phyloP scores from a whole-genome alignment of 345 rosid genomes.

The Mallotus nudiflorus region DNA sequence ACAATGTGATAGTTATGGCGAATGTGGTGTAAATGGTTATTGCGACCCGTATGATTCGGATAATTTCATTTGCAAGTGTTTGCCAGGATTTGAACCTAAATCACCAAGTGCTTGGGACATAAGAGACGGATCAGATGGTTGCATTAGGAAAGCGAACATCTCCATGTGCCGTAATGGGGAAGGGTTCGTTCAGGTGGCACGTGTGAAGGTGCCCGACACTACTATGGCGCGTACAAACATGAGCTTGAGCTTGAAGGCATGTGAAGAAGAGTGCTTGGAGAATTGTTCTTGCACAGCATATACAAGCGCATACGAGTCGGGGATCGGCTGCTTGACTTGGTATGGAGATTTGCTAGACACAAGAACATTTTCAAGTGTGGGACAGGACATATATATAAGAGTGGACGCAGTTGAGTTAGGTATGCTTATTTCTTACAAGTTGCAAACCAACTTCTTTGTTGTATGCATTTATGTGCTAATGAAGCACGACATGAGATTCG shows the following conservation, averaged over 20 bases:
- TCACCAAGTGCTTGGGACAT: constrained; percentile 50
- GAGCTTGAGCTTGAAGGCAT: constrained; percentile 19
- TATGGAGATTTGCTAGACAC: constrained; percentile 31
- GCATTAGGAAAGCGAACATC: constrained; percentile 32
- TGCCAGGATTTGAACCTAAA: constrained; percentile 71
- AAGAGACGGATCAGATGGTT: constrained; percentile 56
- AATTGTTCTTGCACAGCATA: constrained; percentile 40
- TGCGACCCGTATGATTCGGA: constrained; percentile 42
- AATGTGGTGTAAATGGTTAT: constrained; percentile 59
- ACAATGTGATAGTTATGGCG: constrained; percentile 53
- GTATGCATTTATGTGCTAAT: neutral
- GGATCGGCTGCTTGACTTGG: constrained; percentile 37
- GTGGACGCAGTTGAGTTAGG: constrained; percentile 28
- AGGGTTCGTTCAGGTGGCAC: constrained; percentile 25
- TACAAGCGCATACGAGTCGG: constrained; percentile 24
- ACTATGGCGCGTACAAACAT: neutral
- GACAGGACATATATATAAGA: constrained; percentile 19
- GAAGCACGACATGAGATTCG: too few species aligned
- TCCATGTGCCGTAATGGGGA: constrained; percentile 27
- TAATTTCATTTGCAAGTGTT: constrained; percentile 59
- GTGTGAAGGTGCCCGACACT: constrained; percentile 30
- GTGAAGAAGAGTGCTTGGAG: constrained; percentile 29
- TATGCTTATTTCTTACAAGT: neutral
- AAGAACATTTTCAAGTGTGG: neutral
- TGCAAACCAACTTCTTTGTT: neutral